Evolutionary conservation across 441 rosid genomes (phyloP).

Genomic region (Populus trichocarpa): DNA sequence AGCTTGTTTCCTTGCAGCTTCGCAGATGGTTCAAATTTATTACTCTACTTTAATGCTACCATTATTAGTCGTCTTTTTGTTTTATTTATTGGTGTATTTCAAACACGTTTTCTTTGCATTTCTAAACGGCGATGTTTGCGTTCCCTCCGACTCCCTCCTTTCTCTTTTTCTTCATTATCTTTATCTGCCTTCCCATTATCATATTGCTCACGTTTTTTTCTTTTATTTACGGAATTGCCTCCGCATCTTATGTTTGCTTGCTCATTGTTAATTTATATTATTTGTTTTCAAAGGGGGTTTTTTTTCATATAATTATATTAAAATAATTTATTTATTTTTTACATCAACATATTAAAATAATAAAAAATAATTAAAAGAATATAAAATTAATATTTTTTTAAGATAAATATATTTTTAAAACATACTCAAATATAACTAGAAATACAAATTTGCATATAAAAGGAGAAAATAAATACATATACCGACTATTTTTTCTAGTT

Average conservation of each 20-base stretch:
- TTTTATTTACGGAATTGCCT: constrained; percentile 5
- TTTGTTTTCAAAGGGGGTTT: neutral
- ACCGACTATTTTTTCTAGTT: too few species aligned
- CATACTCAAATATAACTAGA: too few species aligned
- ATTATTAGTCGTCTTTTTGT: neutral
- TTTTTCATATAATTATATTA: too few species aligned
- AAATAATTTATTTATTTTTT: too few species aligned
- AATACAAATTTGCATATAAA: too few species aligned
- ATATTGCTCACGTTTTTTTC: neutral
- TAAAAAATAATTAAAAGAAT: too few species aligned
- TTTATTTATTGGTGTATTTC: constrained; percentile 4
- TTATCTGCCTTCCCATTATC: neutral
- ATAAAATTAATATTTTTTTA: too few species aligned
- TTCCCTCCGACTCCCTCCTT: neutral
- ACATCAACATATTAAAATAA: too few species aligned
- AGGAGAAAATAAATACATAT: too few species aligned
- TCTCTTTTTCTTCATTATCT: neutral
- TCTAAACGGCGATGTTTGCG: constrained; percentile 14
- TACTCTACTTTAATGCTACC: neutral
- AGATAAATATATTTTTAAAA: too few species aligned
- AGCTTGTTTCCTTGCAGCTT: constrained; percentile 23
- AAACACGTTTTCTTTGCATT: constrained; percentile 38
- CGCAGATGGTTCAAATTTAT: neutral
- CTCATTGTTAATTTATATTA: neutral
- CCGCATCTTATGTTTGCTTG: neutral